Evolutionary conservation across 345 rosid species (phyloP).

Genomic region (Lepidium didymum): DNA sequence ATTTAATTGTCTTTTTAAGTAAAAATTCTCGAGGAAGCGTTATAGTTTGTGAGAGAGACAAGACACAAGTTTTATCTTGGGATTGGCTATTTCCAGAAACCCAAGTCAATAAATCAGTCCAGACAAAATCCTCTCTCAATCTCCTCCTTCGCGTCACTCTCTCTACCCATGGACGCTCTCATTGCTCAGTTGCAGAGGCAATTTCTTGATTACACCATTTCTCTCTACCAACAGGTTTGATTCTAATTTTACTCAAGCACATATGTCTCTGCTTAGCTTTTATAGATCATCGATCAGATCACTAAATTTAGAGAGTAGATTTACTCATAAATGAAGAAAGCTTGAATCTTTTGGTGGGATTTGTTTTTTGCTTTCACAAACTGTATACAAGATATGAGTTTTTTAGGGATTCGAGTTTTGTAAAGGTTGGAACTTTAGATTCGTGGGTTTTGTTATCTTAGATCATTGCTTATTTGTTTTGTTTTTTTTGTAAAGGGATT

Average conservation of each 20-base stretch:
- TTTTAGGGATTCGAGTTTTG: background rate
- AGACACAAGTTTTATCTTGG: constrained; percentile 3
- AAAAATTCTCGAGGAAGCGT: background rate
- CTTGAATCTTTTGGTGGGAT: background rate
- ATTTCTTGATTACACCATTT: constrained; percentile 17
- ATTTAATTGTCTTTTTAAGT: background rate
- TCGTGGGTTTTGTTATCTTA: background rate
- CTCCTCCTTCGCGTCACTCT: constrained; percentile 1
- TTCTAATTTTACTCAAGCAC: background rate
- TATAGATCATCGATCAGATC: background rate
- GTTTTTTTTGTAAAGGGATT: constrained; percentile 33
- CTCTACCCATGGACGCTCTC: constrained; percentile 15
- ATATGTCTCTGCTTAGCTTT: background rate
- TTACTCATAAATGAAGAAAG: background rate
- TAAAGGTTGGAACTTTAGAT: background rate
- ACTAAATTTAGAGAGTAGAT: background rate
- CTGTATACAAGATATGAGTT: background rate
- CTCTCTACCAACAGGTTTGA: constrained; percentile 29
- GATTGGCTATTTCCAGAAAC: constrained; percentile 16
- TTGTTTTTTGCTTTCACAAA: background rate
- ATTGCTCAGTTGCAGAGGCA: constrained; percentile 23
- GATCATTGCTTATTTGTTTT: background rate
- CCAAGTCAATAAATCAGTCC: constrained; percentile 8
- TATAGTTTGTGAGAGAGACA: background rate
- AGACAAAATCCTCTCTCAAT: background rate